Evolutionary conservation across 371 early-diverging fungal species (phyloP).

Genomic region (Zychaea mexicana): DNA sequence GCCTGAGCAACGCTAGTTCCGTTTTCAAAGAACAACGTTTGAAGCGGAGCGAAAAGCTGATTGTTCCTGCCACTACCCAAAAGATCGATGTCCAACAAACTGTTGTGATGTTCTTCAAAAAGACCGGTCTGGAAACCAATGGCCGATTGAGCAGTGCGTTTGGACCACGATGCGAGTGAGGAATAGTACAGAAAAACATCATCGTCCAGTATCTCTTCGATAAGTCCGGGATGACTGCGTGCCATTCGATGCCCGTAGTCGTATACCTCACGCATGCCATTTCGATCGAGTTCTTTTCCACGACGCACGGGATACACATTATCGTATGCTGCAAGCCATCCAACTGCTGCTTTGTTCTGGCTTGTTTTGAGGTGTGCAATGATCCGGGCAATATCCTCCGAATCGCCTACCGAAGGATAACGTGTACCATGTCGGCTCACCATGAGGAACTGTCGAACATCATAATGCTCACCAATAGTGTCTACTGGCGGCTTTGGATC

Average conservation of each 20-base stretch:
- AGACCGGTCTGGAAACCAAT: conserved; percentile 2
- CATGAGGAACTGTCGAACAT: conserved; percentile 24
- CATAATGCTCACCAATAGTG: neutral
- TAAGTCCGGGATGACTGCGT: conserved; percentile 12
- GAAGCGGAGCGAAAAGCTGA: neutral
- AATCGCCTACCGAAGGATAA: conserved; percentile 22
- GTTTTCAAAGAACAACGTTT: neutral
- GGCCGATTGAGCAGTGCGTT: conserved; percentile 10
- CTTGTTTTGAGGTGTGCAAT: conserved; percentile 10
- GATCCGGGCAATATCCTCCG: conserved; percentile 11
- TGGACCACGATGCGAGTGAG: neutral
- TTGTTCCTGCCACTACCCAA: neutral
- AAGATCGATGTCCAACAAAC: neutral
- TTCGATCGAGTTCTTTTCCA: conserved; percentile 14
- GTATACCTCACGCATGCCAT: conserved; percentile 33
- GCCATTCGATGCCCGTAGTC: conserved; percentile 24
- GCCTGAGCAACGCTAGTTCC: neutral
- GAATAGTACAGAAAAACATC: conserved; percentile 7
- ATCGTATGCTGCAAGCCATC: conserved; percentile 23
- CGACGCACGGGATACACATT: conserved; percentile 10
- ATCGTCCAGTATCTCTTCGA: conserved; percentile 4
- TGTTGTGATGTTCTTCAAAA: neutral
- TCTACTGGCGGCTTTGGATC: neutral
- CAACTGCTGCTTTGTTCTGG: conserved; percentile 3
- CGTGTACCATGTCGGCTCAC: conserved; percentile 38